phyloP scores from a whole-genome alignment of 176 grass and related monocot genomes.

The Cenchrus fungigraminus region DNA sequence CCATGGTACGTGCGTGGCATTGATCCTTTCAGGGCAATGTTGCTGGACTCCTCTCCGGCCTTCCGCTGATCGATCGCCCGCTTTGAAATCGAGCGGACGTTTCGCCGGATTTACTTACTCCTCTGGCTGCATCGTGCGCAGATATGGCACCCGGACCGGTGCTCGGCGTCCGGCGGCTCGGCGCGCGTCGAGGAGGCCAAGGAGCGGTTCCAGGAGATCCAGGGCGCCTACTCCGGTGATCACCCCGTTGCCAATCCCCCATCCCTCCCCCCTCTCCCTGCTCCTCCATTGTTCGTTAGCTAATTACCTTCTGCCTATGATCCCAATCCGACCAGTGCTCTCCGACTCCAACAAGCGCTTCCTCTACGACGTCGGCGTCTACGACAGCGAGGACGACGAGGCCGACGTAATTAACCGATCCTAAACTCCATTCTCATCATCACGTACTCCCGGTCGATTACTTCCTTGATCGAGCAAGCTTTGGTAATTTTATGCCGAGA shows the following conservation, averaged over 20 bases:
- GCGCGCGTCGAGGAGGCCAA: constrained; percentile 66
- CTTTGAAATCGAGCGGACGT: too few species aligned
- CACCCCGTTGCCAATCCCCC: background rate
- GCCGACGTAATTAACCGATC: constrained; percentile 28
- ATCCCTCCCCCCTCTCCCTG: background rate
- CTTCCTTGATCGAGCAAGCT: background rate
- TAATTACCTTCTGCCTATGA: background rate
- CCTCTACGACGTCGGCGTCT: constrained; percentile 85
- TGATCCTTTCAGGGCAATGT: too few species aligned
- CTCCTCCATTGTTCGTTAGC: background rate
- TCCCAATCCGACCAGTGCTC: constrained; percentile 53
- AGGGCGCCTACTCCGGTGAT: constrained; percentile 72
- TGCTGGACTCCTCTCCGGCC: too few species aligned
- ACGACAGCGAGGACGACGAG: constrained; percentile 63
- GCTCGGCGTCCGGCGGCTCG: constrained; percentile 55
- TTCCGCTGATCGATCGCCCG: too few species aligned
- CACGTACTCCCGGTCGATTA: background rate
- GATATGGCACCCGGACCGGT: constrained; percentile 89
- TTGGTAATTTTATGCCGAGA: too few species aligned
- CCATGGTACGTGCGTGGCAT: constrained; percentile 51
- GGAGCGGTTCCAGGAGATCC: constrained; percentile 85
- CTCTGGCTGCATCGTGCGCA: background rate
- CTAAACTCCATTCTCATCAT: background rate
- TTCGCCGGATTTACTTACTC: too few species aligned
- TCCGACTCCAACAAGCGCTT: constrained; percentile 90